Evolutionary conservation across 305 asterid genomes (phyloP).

Genomic region (Plantago coronopus): DNA sequence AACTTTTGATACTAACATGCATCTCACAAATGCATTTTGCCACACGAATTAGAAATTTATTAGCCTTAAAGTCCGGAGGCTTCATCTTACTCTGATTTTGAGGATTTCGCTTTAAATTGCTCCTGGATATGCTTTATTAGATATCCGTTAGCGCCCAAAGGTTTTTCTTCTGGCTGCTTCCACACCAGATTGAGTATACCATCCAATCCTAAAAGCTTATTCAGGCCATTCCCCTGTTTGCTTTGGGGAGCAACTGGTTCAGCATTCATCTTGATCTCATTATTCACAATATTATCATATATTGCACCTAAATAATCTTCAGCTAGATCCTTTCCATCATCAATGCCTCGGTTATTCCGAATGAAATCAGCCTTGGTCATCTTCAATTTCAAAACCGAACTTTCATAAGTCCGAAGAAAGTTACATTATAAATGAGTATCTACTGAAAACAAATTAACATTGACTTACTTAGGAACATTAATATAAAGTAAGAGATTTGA

Average conservation of each 20-base stretch:
- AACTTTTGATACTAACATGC: too few relatives aligned
- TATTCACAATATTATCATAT: conserved; percentile 88
- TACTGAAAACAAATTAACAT: not conserved
- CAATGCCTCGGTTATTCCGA: conserved; percentile 97
- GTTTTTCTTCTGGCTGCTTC: conserved; percentile 94
- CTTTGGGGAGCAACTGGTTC: conserved; percentile 71
- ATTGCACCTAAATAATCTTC: conserved; percentile 87
- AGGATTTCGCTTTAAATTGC: conserved; percentile 89
- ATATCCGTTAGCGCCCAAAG: conserved; percentile 80
- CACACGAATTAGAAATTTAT: conserved; percentile 17
- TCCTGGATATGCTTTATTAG: conserved; percentile 92
- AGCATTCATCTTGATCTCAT: conserved; percentile 92
- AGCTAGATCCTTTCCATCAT: conserved; percentile 89
- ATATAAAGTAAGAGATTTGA: not conserved
- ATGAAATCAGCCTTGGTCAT: conserved; percentile 96
- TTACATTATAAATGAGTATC: conserved; percentile 20
- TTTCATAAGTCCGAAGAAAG: conserved; percentile 31
- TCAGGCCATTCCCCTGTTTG: conserved; percentile 87
- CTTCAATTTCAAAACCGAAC: conserved; percentile 47
- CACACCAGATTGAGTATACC: conserved; percentile 95
- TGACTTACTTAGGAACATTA: not conserved
- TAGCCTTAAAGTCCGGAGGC: conserved; percentile 22
- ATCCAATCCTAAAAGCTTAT: conserved; percentile 86
- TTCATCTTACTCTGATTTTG: conserved; percentile 84
- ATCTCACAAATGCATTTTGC: not conserved